These are phyloP conservation scores for Tricholoma matsutake DNA, from an alignment of 768 basidiomycete genomes.

Conservation along the genomic window DNA sequence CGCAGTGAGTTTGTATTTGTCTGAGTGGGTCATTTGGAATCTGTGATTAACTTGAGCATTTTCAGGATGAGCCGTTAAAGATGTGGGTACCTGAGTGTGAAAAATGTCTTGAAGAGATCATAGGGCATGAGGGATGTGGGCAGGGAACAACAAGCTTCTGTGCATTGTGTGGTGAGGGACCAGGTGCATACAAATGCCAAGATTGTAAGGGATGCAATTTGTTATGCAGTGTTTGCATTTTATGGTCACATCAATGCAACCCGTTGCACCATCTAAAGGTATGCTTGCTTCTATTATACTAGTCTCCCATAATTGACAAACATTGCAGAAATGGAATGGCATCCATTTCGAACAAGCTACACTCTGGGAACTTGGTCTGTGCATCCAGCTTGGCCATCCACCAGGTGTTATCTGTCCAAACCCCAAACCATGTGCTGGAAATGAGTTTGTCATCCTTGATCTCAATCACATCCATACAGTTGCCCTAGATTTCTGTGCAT, in stretches of 20 bases:
- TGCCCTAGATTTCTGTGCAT: constrained; percentile 23
- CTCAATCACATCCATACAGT: constrained; percentile 17
- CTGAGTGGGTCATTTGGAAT: too few relatives aligned
- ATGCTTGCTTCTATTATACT: background rate
- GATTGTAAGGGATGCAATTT: background rate
- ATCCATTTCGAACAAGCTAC: background rate
- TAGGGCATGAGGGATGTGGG: constrained; percentile 1
- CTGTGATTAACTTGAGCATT: too few relatives aligned
- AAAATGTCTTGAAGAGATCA: background rate
- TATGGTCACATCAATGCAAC: background rate
- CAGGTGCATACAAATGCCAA: background rate
- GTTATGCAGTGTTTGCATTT: background rate
- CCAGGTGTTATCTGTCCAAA: constrained; percentile 10
- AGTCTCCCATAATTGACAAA: background rate
- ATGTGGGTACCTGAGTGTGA: background rate
- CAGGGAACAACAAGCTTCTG: background rate
- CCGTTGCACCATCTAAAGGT: constrained; percentile 7
- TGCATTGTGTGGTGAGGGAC: background rate
- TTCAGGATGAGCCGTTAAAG: constrained; percentile 1
- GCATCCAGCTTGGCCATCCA: constrained; percentile 1
- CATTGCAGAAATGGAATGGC: constrained; percentile 7
- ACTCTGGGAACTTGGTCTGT: constrained; percentile 17
- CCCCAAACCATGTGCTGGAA: constrained; percentile 4
- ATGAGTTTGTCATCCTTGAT: constrained; percentile 30
- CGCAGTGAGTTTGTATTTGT: constrained; percentile 1